A percentile compares a stretch with the other conserved stretches of the same genome.
These are phyloP conservation scores for Boletus vinaceobasis DNA, from an alignment of 768 basidiomycete species.

Conservation along the genomic window DNA sequence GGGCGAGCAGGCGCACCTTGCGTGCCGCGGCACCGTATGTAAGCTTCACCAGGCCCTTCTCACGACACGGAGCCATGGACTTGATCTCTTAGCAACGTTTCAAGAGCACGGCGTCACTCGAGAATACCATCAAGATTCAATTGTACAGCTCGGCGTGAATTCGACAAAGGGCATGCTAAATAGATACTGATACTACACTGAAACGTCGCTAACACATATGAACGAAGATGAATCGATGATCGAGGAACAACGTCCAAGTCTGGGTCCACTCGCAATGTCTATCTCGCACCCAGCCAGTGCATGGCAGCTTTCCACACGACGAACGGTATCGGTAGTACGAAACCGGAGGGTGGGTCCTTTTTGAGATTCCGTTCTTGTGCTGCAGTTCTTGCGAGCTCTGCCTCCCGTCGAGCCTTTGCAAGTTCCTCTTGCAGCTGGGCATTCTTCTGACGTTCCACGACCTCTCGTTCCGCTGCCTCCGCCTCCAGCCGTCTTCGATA, in stretches of 20 bases:
- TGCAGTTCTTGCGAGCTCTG: slow-evolving; percentile 18
- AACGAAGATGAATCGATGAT: background rate
- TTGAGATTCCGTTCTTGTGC: slow-evolving; percentile 25
- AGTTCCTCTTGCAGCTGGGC: slow-evolving; percentile 32
- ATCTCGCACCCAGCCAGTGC: slow-evolving; percentile 32
- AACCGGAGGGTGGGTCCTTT: slow-evolving; percentile 28
- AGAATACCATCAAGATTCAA: background rate
- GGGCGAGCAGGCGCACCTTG: too few relatives aligned
- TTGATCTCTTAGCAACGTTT: too few relatives aligned
- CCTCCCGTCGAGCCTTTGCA: slow-evolving; percentile 26
- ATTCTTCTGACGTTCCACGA: slow-evolving; percentile 26
- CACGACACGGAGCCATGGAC: too few relatives aligned
- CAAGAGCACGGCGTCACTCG: too few relatives aligned
- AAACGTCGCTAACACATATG: background rate
- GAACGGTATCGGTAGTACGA: slow-evolving; percentile 33
- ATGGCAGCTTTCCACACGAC: slow-evolving; percentile 33
- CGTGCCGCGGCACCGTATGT: too few relatives aligned
- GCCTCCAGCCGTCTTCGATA: slow-evolving; percentile 26
- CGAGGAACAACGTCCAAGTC: background rate
- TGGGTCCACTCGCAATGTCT: background rate
- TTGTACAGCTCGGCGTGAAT: slow-evolving; percentile 1
- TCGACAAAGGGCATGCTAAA: slow-evolving; percentile 2
- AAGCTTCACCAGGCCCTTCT: too few relatives aligned
- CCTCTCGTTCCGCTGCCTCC: slow-evolving; percentile 26
- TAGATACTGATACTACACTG: slow-evolving; percentile 21